Evolutionary conservation across 2,329 filamentous ascomycete species (phyloP).

Genomic region (Colletotrichum destructivum): DNA sequence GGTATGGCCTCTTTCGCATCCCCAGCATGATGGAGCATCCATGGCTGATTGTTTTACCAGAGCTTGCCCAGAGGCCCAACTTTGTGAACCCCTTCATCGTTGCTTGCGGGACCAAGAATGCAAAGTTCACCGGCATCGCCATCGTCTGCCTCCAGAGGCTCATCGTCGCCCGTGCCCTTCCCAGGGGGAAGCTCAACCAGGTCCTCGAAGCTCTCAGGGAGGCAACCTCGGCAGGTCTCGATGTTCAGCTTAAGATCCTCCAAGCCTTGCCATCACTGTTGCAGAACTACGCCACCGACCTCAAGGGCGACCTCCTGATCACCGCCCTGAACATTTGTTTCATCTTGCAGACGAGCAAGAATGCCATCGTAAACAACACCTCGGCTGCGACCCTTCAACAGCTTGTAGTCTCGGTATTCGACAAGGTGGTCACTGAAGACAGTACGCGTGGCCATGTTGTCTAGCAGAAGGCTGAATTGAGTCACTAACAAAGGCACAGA

Average conservation of each 20-base stretch:
- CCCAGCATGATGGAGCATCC: constrained; percentile 36
- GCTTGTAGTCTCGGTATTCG: constrained; percentile 91
- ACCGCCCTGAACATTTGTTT: constrained; percentile 92
- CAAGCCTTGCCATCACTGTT: constrained; percentile 91
- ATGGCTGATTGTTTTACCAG: constrained; percentile 61
- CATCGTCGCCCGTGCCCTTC: constrained; percentile 85
- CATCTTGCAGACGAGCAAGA: constrained; percentile 91
- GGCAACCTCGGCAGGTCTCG: constrained; percentile 83
- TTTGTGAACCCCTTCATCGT: constrained; percentile 96
- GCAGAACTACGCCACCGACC: constrained; percentile 88
- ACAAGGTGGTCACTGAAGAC: constrained; percentile 89
- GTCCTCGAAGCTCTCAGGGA: constrained; percentile 91
- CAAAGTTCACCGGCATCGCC: constrained; percentile 89
- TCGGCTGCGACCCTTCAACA: constrained; percentile 97
- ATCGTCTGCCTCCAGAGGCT: constrained; percentile 91
- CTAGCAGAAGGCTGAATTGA: neutral
- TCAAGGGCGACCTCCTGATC: constrained; percentile 86
- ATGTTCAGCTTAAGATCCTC: constrained; percentile 95
- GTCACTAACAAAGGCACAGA: constrained; percentile 52
- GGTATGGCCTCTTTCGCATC: constrained; percentile 62
- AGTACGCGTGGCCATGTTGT: constrained; percentile 63
- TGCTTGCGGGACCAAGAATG: constrained; percentile 90
- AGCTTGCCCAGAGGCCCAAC: constrained; percentile 83
- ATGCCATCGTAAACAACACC: constrained; percentile 93
- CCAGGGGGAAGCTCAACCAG: constrained; percentile 84